Base-by-base conservation (phyloP, 768 basidiomycete genomes). In the Trametes cubensis region DNA sequence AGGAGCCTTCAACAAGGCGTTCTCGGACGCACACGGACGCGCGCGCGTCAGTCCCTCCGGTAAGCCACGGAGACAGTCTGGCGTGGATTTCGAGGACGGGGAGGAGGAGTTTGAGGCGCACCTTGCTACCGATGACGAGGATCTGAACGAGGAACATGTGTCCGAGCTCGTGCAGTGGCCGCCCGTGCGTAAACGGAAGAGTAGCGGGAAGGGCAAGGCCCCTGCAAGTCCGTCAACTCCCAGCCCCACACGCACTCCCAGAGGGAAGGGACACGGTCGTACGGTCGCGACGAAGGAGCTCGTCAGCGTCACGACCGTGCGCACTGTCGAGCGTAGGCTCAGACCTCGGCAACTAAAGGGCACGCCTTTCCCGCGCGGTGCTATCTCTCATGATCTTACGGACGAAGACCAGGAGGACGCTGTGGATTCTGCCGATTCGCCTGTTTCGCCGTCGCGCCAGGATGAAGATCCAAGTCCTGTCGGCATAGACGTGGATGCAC, bases 1-100 rank as follows among this genome's bases (percentile, higher is more conserved):
- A 26, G 70, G 72, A 10, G 61, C 70, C 6, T 71, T 66, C 50
- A 69, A 65, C 48, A 69, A 60, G 49, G 65, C 66, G 38, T 66
- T 71, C 25, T 65, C 66, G 8, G 67, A 68, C 56, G 49, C 62
- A 21, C 64, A 55, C 0, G 68, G 66, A 4, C 49, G 49, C 13
- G 15, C 55, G 11, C 61, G 55, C 13, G 41, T 61, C 28, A 49
- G 54, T 45, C 28, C 45, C 4, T 10, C 25, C 3, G 64, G 64
- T 6, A 60, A 34, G 30, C 45, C 40, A 18, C 61, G 49, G 3
- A 39, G 62, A 13, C 57, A 41, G 25, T 58, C 56, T 18, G 63
- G 38, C 6, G 56, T 54, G 41, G 65, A 52, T 28, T 60, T 60
- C 55, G 59, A 54, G 3, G 55, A 57, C 11, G 48, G 58, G n/a